Percentiles rank a stretch among this genome's conserved stretches.
phyloP scores from a whole-genome alignment of 768 basidiomycete genomes.

The Tylopilus sp. region DNA sequence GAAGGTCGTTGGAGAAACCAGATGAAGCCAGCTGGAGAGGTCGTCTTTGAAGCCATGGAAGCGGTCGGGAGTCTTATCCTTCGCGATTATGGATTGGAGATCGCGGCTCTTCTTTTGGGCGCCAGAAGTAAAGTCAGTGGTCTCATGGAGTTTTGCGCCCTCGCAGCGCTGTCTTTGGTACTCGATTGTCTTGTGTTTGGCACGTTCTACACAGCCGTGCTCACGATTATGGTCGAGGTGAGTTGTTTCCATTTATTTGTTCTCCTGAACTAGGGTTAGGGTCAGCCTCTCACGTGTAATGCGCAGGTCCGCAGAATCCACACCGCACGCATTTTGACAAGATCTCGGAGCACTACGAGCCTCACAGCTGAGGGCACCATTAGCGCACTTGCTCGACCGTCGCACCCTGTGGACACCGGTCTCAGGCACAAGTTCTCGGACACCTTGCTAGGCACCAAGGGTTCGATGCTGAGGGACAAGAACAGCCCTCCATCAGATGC shows the following conservation, averaged over 20 bases:
- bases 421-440: slow-evolving; percentile 28
- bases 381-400: slow-evolving; percentile 27
- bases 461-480: slow-evolving; percentile 44
- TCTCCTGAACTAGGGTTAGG: slow-evolving; percentile 8
- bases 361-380: slow-evolving; percentile 29
- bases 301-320: slow-evolving; percentile 68
- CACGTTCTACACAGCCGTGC: slow-evolving; percentile 84
- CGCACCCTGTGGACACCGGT: slow-evolving; percentile 17
- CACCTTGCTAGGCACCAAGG: slow-evolving; percentile 45
- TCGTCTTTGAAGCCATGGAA: slow-evolving; percentile 81
- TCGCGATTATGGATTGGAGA: slow-evolving; percentile 90
- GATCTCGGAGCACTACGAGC: slow-evolving; percentile 33
- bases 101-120: slow-evolving; percentile 84
- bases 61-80: slow-evolving; percentile 81
- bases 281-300: slow-evolving; percentile 4
- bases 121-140: slow-evolving; percentile 86
- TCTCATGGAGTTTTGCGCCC: slow-evolving; percentile 89
- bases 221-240: slow-evolving; percentile 97
- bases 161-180: slow-evolving; percentile 83
- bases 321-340: slow-evolving; percentile 50
- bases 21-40: slow-evolving; percentile 75
- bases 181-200: slow-evolving; percentile 87
- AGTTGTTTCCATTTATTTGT: slow-evolving; percentile 25
- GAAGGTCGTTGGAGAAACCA: slow-evolving; percentile 40
- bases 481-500: slow-evolving; percentile 38